These are phyloP conservation scores for Penicillium occitanis DNA, from an alignment of 2,329 filamentous ascomycete species.

Conservation along the genomic window DNA sequence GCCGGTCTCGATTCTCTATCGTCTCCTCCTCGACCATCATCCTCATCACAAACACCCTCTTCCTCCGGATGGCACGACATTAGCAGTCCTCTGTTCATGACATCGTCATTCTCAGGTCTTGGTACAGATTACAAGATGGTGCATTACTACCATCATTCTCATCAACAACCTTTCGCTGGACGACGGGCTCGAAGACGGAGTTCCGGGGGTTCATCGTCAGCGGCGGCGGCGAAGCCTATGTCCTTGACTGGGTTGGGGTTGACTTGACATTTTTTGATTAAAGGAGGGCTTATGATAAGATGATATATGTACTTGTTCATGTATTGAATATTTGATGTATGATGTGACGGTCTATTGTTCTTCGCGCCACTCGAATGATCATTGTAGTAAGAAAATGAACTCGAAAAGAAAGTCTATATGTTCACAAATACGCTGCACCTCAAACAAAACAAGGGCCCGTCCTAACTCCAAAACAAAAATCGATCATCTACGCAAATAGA, in stretches of 20 bases:
- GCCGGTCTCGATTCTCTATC: conserved; percentile 23
- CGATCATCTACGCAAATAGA: not conserved
- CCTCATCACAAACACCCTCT: conserved; percentile 20
- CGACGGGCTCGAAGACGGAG: conserved; percentile 8
- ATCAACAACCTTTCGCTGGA: not conserved
- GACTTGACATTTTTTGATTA: not conserved
- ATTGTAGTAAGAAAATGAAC: not conserved
- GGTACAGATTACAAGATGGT: conserved; percentile 17
- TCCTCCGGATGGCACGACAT: conserved; percentile 11
- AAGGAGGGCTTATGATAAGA: not conserved
- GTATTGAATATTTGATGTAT: not conserved
- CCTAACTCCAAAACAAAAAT: not conserved
- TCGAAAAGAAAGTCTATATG: not conserved
- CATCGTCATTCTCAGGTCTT: conserved; percentile 14
- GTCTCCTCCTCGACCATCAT: not conserved
- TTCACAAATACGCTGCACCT: not conserved
- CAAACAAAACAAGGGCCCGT: not conserved
- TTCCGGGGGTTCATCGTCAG: conserved; percentile 24
- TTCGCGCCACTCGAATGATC: not conserved
- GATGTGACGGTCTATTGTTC: not conserved
- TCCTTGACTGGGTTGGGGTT: conserved; percentile 16
- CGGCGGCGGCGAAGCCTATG: conserved; percentile 18
- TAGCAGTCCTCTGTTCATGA: conserved; percentile 18
- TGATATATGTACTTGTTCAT: not conserved
- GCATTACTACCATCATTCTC: conserved; percentile 8